Percentiles rank a stretch among this genome's conserved stretches.
Evolutionary conservation across 768 basidiomycete genomes (phyloP).

Genomic region (Daedaleopsis sinensis): DNA sequence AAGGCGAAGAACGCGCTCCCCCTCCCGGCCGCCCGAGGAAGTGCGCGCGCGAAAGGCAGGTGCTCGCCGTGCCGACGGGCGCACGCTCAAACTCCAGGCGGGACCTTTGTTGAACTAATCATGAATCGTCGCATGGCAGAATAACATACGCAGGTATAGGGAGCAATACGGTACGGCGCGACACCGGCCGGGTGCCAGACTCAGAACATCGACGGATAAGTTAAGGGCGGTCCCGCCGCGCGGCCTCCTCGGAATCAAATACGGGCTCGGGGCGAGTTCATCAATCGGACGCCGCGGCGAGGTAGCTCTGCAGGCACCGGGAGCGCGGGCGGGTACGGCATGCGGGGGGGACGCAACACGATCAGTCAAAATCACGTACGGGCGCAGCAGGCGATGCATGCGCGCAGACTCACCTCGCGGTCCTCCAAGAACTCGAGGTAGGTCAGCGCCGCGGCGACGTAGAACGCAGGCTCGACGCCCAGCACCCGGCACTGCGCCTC

Average conservation of each 20-base stretch:
- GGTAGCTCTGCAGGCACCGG: conserved; percentile 30
- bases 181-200: conserved; percentile 7
- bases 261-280: conserved; percentile 11
- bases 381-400: background rate
- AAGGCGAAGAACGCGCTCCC: no score
- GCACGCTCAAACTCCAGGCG: no score
- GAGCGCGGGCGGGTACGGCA: background rate
- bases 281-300: conserved; percentile 36
- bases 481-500: conserved; percentile 53
- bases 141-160: background rate
- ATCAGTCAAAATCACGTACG: background rate
- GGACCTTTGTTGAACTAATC: no score
- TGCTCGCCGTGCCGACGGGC: background rate
- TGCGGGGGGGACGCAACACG: background rate
- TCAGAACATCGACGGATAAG: conserved; percentile 13
- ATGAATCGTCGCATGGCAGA: background rate
- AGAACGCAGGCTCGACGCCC: conserved; percentile 78
- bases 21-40: background rate
- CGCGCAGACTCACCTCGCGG: conserved; percentile 59
- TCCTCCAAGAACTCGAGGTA: conserved; percentile 80
- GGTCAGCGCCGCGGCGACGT: conserved; percentile 73
- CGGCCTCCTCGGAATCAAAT: no score
- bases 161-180: conserved; percentile 10
- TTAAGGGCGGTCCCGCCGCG: background rate
- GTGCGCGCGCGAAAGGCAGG: background rate